Conservation (phyloP, 148 eudicot genomes). For the Rhododendron simsii region DNA sequence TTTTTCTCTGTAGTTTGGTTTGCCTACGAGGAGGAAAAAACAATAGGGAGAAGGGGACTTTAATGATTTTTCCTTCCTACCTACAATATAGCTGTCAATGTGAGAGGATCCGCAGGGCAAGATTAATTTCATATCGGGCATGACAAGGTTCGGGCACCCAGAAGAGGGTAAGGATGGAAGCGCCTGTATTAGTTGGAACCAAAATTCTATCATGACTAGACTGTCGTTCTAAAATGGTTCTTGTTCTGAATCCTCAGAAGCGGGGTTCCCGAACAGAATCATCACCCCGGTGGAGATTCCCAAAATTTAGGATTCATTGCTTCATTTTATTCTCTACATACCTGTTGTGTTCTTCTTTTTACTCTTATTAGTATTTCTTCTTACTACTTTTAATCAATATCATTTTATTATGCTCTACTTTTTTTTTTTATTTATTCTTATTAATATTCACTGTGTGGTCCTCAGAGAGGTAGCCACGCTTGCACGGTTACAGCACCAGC, state of each 20-base stretch:
- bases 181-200: not conserved
- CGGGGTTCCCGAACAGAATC: not conserved
- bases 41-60: not conserved
- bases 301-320: not conserved
- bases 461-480: slow-evolving; percentile 94
- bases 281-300: not conserved
- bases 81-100: not conserved
- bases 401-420: not conserved
- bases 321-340: not conserved
- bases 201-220: not conserved
- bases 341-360: not conserved
- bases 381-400: not conserved
- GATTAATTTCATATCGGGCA: not conserved
- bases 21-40: not conserved
- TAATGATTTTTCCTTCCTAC: not conserved
- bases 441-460: slow-evolving; percentile 4
- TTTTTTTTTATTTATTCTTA: too few species aligned
- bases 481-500: slow-evolving; percentile 96
- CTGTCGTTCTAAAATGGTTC: not conserved
- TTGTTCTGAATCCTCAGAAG: not conserved
- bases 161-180: not conserved
- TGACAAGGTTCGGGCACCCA: not conserved
- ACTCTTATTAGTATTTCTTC: not conserved
- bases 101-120: not conserved
- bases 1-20: not conserved